phyloP scores from a whole-genome alignment of 805 yeast species.

The Ogataea pini region DNA sequence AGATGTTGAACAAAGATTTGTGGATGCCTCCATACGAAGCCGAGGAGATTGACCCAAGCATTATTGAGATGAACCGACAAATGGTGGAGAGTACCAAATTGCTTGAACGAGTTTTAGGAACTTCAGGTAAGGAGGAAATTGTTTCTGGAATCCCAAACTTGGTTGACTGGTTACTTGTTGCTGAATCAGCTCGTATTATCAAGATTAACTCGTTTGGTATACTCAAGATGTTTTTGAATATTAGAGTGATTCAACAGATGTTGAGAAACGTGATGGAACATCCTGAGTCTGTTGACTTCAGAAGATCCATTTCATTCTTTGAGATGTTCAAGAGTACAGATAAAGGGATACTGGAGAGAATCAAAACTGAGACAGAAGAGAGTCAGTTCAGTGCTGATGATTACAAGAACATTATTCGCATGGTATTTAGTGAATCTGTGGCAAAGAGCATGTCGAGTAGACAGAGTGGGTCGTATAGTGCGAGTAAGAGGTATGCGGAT shows the following conservation, averaged over 20 bases:
- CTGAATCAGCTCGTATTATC: conserved; percentile 50
- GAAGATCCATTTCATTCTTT: conserved; percentile 54
- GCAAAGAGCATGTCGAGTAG: conserved; percentile 22
- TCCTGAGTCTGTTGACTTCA: conserved; percentile 56
- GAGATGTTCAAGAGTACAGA: conserved; percentile 54
- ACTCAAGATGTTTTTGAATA: conserved; percentile 57
- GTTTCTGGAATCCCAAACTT: conserved; percentile 52
- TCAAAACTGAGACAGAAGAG: conserved; percentile 26
- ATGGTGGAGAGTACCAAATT: conserved; percentile 47
- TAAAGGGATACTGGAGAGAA: conserved; percentile 44
- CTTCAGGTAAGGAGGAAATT: conserved; percentile 33
- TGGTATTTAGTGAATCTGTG: conserved; percentile 47
- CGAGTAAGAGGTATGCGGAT: conserved; percentile 29
- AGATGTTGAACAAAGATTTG: conserved; percentile 47
- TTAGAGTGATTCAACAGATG: conserved; percentile 68
- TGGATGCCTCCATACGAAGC: conserved; percentile 55
- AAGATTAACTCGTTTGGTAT: conserved; percentile 60
- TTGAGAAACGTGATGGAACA: conserved; percentile 55
- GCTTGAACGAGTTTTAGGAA: conserved; percentile 35
- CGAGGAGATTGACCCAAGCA: conserved; percentile 59
- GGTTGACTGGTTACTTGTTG: conserved; percentile 52
- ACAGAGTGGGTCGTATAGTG: conserved; percentile 27
- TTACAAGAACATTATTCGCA: conserved; percentile 50
- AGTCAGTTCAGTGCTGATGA: conserved; percentile 43
- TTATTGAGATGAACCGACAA: conserved; percentile 52